Evolutionary conservation across 768 basidiomycete species (phyloP).

Genomic region (Boletus rufocinnamomeus): DNA sequence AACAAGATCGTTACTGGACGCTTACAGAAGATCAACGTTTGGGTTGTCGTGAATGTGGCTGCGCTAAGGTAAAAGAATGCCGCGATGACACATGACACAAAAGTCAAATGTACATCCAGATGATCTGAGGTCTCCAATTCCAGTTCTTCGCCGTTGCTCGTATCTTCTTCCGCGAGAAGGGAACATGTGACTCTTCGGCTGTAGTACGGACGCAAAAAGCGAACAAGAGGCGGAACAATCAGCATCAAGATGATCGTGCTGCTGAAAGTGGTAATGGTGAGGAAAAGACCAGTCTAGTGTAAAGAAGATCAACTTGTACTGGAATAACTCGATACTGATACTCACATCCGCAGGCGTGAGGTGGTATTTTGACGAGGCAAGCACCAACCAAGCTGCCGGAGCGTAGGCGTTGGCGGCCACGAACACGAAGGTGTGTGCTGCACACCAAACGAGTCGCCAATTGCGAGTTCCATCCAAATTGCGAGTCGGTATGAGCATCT

Average conservation of each 20-base stretch:
- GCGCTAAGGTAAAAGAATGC: conserved; percentile 18
- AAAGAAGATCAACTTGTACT: not conserved
- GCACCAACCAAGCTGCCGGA: conserved; percentile 20
- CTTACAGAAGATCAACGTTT: conserved; percentile 20
- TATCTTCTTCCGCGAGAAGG: not conserved
- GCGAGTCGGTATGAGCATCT: conserved; percentile 22
- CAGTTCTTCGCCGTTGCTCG: not conserved
- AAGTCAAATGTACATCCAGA: conserved; percentile 32
- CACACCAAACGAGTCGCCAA: conserved; percentile 35
- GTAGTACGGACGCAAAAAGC: conserved; percentile 31
- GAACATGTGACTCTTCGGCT: not conserved
- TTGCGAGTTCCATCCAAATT: conserved; percentile 23
- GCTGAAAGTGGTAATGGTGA: conserved; percentile 22
- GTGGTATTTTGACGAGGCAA: conserved; percentile 28
- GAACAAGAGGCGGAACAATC: conserved; percentile 27
- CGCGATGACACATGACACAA: conserved; percentile 22
- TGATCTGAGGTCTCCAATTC: conserved; percentile 25
- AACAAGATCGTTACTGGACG: not conserved
- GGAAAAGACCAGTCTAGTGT: conserved; percentile 31
- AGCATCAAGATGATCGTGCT: conserved; percentile 21
- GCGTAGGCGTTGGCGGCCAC: conserved; percentile 19
- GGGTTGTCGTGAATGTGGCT: conserved; percentile 10
- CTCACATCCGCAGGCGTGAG: conserved; percentile 33
- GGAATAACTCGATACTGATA: not conserved
- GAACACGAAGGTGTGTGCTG: conserved; percentile 28